Evolutionary conservation across 2,329 filamentous ascomycete species (phyloP).

Genomic region (Raffaelea albimanens): DNA sequence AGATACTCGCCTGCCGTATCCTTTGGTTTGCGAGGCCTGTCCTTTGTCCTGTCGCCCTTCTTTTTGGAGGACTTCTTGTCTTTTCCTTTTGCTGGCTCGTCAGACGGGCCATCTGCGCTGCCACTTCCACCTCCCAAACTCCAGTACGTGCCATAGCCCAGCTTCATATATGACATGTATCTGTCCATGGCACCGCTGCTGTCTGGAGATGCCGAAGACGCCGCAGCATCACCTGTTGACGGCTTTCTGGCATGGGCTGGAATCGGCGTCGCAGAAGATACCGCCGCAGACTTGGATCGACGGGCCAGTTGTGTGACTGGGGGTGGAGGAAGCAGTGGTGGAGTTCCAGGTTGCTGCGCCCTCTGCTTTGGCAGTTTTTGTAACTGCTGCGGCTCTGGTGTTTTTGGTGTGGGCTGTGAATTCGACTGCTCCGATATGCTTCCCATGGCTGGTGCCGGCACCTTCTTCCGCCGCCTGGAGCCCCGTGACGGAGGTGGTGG

Average conservation of each 20-base stretch:
- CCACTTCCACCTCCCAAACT: conserved; percentile 27
- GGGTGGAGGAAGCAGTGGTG: conserved; percentile 11
- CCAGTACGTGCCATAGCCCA: conserved; percentile 62
- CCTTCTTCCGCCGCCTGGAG: conserved; percentile 20
- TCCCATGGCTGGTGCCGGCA: conserved; percentile 4
- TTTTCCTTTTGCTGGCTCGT: conserved; percentile 5
- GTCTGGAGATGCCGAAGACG: conserved; percentile 3
- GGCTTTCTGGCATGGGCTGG: not conserved
- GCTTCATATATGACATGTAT: conserved; percentile 55
- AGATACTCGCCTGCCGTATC: conserved; percentile 41
- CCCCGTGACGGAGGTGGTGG: conserved; percentile 38
- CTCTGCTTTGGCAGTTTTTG: not conserved
- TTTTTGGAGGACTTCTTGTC: not conserved
- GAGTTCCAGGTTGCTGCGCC: not conserved
- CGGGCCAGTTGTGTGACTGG: conserved; percentile 14
- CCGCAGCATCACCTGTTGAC: not conserved
- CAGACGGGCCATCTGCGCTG: conserved; percentile 6
- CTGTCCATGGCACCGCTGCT: conserved; percentile 38
- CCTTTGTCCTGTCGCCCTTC: not conserved
- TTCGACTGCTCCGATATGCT: conserved; percentile 9
- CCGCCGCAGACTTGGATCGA: conserved; percentile 4
- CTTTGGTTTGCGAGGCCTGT: not conserved
- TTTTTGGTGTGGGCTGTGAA: not conserved
- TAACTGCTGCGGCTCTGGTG: not conserved
- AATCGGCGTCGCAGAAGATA: no score